Evolutionary conservation across 192 early-diverging fungal species (phyloP).

Genomic region (Gaertneriomyces semiglobifer): DNA sequence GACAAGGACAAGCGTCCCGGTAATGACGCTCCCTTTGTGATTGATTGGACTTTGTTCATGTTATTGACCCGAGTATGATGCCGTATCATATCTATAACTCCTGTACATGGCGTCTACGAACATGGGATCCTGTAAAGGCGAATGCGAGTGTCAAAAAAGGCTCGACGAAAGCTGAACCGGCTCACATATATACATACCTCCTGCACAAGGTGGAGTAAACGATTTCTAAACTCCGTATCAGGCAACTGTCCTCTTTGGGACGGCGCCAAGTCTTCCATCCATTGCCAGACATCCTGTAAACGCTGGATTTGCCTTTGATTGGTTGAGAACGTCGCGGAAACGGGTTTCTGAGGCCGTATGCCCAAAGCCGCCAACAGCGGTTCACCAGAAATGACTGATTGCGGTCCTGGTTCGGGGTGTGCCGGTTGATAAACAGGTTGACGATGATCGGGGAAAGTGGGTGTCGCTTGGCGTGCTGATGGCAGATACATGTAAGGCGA

Average conservation of each 20-base stretch:
- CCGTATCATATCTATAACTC: slow-evolving; percentile 28
- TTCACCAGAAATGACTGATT: not conserved
- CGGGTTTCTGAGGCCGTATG: not conserved
- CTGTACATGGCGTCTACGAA: slow-evolving; percentile 34
- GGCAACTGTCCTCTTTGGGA: slow-evolving; percentile 12
- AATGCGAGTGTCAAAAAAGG: not conserved
- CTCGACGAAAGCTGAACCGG: not conserved
- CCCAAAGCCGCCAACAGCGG: slow-evolving; percentile 13
- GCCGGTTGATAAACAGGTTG: slow-evolving; percentile 3
- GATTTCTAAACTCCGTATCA: slow-evolving; percentile 26
- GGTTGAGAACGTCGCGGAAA: not conserved
- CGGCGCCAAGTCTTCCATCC: slow-evolving; percentile 31
- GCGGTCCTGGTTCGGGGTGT: not conserved
- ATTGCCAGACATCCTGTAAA: slow-evolving; percentile 32
- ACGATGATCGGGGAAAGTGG: not conserved
- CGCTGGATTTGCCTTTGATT: slow-evolving; percentile 25
- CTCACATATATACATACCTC: not conserved
- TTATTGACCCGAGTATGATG: slow-evolving; percentile 2
- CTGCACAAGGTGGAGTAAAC: slow-evolving; percentile 25
- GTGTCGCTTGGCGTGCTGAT: not conserved
- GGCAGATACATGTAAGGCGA: no score
- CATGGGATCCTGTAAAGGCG: slow-evolving; percentile 12
- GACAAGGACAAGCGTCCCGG: no score
- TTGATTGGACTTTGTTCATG: no score
- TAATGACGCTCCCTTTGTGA: no score